Conservation (phyloP, 768 basidiomycete species). For the Megacollybia marginata region DNA sequence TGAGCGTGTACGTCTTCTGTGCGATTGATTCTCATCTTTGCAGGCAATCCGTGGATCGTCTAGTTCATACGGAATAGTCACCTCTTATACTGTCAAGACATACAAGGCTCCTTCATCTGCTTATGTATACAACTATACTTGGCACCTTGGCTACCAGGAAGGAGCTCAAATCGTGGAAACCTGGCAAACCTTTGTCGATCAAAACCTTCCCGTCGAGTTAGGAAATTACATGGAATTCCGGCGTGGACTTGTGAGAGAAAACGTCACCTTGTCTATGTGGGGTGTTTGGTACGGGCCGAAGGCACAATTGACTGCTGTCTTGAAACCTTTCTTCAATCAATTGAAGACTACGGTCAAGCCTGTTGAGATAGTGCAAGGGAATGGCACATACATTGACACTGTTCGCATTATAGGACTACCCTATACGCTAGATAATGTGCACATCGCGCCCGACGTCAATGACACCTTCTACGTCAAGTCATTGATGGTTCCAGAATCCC, state of each 20-base stretch:
- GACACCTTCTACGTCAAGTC: conserved; percentile 40
- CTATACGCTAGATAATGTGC: no score
- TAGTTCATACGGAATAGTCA: conserved; percentile 34
- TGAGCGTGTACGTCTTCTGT: conserved; percentile 12
- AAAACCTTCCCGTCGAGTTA: conserved; percentile 24
- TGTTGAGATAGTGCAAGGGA: no score
- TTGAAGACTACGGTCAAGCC: no score
- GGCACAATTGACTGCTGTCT: neutral
- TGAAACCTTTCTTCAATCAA: no score
- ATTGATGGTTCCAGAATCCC: conserved; percentile 28
- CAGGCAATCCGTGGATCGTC: conserved; percentile 35
- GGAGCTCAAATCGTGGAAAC: conserved; percentile 24
- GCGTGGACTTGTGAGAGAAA: conserved; percentile 18
- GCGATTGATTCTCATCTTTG: conserved; percentile 1
- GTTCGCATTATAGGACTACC: no score
- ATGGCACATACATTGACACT: no score
- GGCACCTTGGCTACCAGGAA: conserved; percentile 23
- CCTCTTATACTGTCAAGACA: conserved; percentile 29
- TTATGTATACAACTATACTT: conserved; percentile 29
- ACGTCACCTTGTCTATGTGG: conserved; percentile 21
- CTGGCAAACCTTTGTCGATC: conserved; percentile 25
- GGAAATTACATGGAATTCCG: conserved; percentile 26
- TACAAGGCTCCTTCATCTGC: conserved; percentile 29
- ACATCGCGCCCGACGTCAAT: neutral
- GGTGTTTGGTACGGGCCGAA: conserved; percentile 30